Conservation (phyloP, 331 rosid species). For the Saraca asoca region DNA sequence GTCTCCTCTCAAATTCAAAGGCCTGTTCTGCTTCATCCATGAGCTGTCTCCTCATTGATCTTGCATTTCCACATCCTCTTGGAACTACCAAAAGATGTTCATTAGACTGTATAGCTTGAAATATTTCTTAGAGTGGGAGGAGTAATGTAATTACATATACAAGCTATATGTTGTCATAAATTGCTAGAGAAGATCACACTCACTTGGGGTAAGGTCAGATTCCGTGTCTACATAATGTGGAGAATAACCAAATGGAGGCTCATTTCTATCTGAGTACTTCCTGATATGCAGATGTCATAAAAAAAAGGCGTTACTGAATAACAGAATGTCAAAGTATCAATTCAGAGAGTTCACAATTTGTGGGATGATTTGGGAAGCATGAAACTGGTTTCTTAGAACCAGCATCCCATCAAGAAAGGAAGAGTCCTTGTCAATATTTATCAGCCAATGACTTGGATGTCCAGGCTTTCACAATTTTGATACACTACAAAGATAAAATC, state of each 20-base stretch:
- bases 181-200: constrained; percentile 39
- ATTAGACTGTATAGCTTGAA: constrained; percentile 35
- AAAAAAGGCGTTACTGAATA: not conserved
- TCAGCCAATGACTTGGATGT: not conserved
- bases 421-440: not conserved
- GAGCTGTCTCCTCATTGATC: constrained; percentile 49
- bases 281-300: constrained; percentile 36
- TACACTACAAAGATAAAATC: no score
- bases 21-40: constrained; percentile 55
- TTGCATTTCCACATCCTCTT: constrained; percentile 46
- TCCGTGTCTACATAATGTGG: constrained; percentile 47
- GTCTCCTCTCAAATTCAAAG: constrained; percentile 55
- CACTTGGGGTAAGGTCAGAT: constrained; percentile 57
- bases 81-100: constrained; percentile 41
- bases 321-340: not conserved
- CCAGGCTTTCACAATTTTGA: not conserved
- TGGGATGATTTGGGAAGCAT: no score
- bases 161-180: not conserved
- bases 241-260: constrained; percentile 40
- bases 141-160: not conserved
- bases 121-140: not conserved
- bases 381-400: not conserved
- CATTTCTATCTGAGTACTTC: constrained; percentile 62
- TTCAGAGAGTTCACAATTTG: not conserved
- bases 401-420: not conserved